These are phyloP conservation scores for Pythium oligandrum DNA, from an alignment of 352 stramenopile genomes.

Conservation along the genomic window DNA sequence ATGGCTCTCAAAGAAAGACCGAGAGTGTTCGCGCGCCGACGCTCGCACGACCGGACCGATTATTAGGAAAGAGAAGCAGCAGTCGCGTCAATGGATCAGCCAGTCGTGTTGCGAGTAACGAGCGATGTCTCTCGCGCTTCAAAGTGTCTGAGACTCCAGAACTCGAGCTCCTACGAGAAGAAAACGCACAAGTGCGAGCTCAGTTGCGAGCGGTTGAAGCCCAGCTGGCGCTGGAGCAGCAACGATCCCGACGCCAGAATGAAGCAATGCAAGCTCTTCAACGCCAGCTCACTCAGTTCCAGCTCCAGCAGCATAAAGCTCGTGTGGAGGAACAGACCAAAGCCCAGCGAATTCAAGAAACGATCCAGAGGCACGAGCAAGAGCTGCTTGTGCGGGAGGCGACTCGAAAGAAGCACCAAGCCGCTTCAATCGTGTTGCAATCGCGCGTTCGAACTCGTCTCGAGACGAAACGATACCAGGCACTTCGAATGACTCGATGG, in stretches of 20 bases:
- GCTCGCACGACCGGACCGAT: too few species aligned
- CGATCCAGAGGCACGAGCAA: conserved; percentile 34
- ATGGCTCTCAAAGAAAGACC: too few species aligned
- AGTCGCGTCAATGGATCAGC: too few species aligned
- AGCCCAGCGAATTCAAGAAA: conserved; percentile 32
- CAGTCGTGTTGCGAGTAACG: too few species aligned
- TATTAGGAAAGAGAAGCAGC: too few species aligned
- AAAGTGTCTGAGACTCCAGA: too few species aligned
- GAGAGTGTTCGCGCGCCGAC: too few species aligned
- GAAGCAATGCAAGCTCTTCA: conserved; percentile 14
- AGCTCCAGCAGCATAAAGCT: conserved; percentile 36
- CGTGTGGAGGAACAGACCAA: conserved; percentile 35
- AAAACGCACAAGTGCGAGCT: conserved; percentile 1
- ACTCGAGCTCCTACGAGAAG: background rate
- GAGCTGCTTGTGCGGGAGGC: conserved; percentile 31
- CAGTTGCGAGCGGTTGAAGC: conserved; percentile 8
- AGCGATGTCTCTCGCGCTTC: too few species aligned
- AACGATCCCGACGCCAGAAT: conserved; percentile 9
- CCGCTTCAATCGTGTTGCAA: conserved; percentile 59
- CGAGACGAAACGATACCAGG: conserved; percentile 62
- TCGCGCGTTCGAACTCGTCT: conserved; percentile 45
- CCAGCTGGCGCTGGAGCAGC: conserved; percentile 13
- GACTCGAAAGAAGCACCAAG: conserved; percentile 24
- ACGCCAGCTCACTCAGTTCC: conserved; percentile 5
- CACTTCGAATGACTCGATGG: conserved; percentile 34